Conservation (phyloP, 768 basidiomycete genomes). For the Hygrophorus pudorinus region DNA sequence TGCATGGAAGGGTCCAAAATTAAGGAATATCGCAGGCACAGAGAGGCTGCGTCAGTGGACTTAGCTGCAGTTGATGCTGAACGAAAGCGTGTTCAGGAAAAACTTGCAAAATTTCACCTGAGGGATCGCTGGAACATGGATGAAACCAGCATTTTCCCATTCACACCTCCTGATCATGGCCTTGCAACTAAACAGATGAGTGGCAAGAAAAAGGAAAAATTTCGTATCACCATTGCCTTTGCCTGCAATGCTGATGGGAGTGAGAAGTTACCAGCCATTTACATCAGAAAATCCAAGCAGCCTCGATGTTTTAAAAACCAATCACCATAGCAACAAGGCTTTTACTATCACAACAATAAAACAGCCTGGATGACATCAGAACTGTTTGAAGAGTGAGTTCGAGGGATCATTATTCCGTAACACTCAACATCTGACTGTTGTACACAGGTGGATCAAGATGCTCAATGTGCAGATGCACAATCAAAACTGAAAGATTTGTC, state of each 20-base stretch:
- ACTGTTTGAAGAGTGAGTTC: constrained; percentile 24
- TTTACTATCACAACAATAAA: constrained; percentile 28
- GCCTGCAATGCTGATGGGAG: no score
- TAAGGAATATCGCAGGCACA: constrained; percentile 14
- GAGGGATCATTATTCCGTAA: not conserved
- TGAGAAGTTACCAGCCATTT: no score
- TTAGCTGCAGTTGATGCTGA: constrained; percentile 14
- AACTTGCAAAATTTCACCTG: constrained; percentile 12
- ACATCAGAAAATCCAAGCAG: constrained; percentile 23
- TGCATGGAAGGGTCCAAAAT: constrained; percentile 10
- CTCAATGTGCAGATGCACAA: constrained; percentile 16
- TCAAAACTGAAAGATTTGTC: constrained; percentile 14
- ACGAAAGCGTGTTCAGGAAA: constrained; percentile 7
- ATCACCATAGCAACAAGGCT: constrained; percentile 14
- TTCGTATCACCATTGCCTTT: constrained; percentile 21
- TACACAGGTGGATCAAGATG: constrained; percentile 16
- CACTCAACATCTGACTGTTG: not conserved
- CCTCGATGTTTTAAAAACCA: constrained; percentile 22
- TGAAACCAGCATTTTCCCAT: constrained; percentile 14
- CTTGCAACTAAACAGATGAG: constrained; percentile 21
- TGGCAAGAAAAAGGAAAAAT: constrained; percentile 23
- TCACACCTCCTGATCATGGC: constrained; percentile 20
- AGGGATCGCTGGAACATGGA: constrained; percentile 19
- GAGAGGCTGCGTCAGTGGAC: constrained; percentile 21
- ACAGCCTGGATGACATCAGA: constrained; percentile 30